Evolutionary conservation across 2,329 filamentous ascomycete genomes (phyloP).

Genomic region (Hysterium pulicare): DNA sequence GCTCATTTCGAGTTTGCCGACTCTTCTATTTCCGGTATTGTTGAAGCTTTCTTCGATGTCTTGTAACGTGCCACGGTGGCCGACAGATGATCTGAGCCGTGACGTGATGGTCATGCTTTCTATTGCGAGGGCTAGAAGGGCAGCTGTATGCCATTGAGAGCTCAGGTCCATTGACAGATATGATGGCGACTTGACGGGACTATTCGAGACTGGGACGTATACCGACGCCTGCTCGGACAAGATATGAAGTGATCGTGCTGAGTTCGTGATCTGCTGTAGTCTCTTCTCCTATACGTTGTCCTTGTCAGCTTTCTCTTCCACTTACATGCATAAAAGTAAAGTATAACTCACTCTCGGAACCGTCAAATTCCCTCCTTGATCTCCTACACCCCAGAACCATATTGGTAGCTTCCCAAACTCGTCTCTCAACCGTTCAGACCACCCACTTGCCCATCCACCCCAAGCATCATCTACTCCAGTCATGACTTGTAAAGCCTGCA

Average conservation of each 20-base stretch:
- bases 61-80: constrained; percentile 53
- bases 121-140: constrained; percentile 69
- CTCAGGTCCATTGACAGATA: constrained; percentile 58
- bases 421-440: constrained; percentile 68
- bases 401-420: constrained; percentile 86
- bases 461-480: constrained; percentile 53
- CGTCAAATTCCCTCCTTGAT: constrained; percentile 37
- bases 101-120: constrained; percentile 78
- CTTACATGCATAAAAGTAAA: not conserved
- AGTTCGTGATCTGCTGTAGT: constrained; percentile 66
- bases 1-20: constrained; percentile 71
- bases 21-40: constrained; percentile 71
- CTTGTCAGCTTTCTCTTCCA: constrained; percentile 3
- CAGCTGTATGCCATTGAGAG: constrained; percentile 78
- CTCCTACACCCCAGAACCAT: constrained; percentile 83
- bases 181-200: constrained; percentile 54
- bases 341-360: constrained; percentile 41
- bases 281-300: constrained; percentile 67
- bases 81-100: constrained; percentile 53
- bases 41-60: constrained; percentile 67
- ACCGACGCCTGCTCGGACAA: constrained; percentile 70
- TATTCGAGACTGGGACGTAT: constrained; percentile 67
- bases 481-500: constrained; percentile 77
- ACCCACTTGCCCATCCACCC: constrained; percentile 45
- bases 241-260: constrained; percentile 66